These are phyloP conservation scores for Picea glauca DNA, from an alignment of 75 land plant genomes.

Conservation along the genomic window DNA sequence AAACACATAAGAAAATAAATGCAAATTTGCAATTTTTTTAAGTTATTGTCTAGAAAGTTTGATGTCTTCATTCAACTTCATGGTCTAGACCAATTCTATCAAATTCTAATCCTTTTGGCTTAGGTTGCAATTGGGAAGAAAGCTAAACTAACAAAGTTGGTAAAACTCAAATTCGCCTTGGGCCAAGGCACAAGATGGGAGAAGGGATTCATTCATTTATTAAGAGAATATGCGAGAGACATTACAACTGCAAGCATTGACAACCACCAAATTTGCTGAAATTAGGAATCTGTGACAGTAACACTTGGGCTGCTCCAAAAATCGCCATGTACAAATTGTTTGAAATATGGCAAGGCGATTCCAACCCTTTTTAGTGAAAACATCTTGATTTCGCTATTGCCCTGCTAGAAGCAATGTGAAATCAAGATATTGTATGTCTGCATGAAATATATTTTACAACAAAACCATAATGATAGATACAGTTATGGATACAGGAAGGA, in stretches of 20 bases:
- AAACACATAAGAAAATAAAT: too few relatives aligned
- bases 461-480: neutral
- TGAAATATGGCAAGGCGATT: slow-evolving; percentile 18
- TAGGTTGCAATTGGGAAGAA: too few relatives aligned
- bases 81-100: too few relatives aligned
- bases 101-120: too few relatives aligned
- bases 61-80: too few relatives aligned
- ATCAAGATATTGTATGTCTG: too few relatives aligned
- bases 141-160: too few relatives aligned
- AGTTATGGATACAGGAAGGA: neutral
- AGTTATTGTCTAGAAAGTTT: too few relatives aligned
- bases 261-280: slow-evolving; percentile 26
- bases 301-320: slow-evolving; percentile 21
- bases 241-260: slow-evolving; percentile 23
- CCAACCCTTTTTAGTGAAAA: slow-evolving; percentile 14
- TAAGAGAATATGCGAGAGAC: slow-evolving; percentile 22
- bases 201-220: too few relatives aligned
- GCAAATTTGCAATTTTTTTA: too few relatives aligned
- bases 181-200: too few relatives aligned
- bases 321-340: slow-evolving; percentile 23
- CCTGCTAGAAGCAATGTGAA: neutral
- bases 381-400: slow-evolving; percentile 23
- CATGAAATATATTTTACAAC: neutral
- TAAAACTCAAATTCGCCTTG: too few relatives aligned
- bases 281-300: slow-evolving; percentile 25